Conservation (phyloP, 805 yeast species). For the Limtongozyma cylindracea region DNA sequence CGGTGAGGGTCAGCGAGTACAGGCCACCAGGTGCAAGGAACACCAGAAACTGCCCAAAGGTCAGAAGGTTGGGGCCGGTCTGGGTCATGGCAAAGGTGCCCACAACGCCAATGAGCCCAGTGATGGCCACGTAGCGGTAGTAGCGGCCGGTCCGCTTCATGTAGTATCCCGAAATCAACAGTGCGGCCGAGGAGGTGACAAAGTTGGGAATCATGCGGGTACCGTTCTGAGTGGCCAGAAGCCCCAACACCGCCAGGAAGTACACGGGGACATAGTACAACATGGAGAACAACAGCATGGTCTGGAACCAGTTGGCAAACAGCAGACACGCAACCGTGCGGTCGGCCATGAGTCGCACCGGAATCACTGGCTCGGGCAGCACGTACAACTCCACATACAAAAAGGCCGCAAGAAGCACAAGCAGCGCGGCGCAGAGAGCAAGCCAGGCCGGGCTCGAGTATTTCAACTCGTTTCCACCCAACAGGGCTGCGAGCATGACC, state of each 20-base stretch:
- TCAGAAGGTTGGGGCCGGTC: constrained; percentile 7
- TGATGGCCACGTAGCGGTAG: constrained; percentile 15
- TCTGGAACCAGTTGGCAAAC: constrained; percentile 40
- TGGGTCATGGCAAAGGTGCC: constrained; percentile 17
- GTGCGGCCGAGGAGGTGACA: constrained; percentile 40
- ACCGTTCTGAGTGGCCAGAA: constrained; percentile 32
- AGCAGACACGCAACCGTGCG: constrained; percentile 42
- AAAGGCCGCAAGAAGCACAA: constrained; percentile 14
- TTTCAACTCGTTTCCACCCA: constrained; percentile 30
- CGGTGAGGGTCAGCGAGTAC: constrained; percentile 41
- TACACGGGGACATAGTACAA: constrained; percentile 52
- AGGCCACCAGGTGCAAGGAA: constrained; percentile 35
- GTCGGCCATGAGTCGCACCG: constrained; percentile 27
- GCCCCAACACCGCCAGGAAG: constrained; percentile 24
- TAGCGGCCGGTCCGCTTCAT: constrained; percentile 50
- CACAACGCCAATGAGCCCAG: constrained; percentile 15
- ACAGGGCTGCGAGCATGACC: constrained; percentile 39
- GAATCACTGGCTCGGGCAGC: constrained; percentile 43
- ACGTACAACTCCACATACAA: constrained; percentile 21
- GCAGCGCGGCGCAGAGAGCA: constrained; percentile 8
- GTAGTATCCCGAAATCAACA: constrained; percentile 37
- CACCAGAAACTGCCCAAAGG: constrained; percentile 14
- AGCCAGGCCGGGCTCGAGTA: constrained; percentile 18
- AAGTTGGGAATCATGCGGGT: constrained; percentile 38
- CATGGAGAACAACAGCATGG: constrained; percentile 40